These are phyloP conservation scores for Lactarius trivialis DNA, from an alignment of 768 basidiomycete species.

Conservation along the genomic window DNA sequence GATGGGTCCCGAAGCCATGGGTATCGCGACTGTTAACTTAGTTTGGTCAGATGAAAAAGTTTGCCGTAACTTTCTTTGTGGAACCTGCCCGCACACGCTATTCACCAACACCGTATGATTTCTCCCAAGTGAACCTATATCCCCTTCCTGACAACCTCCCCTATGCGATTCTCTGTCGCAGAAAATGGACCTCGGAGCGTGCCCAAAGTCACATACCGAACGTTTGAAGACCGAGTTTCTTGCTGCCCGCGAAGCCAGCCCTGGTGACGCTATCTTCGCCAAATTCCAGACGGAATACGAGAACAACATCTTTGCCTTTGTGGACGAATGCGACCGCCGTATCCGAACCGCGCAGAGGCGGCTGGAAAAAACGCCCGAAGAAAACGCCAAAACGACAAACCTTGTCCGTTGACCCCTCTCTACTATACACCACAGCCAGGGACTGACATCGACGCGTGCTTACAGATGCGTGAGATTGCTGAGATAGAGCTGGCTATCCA, in stretches of 20 bases:
- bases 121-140: neutral
- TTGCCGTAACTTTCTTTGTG: slow-evolving; percentile 95
- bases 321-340: slow-evolving; percentile 96
- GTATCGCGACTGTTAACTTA: slow-evolving; percentile 85
- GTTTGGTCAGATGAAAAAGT: slow-evolving; percentile 96
- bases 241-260: slow-evolving; percentile 66
- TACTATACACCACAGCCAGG: neutral
- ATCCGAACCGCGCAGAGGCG: slow-evolving; percentile 91
- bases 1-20: slow-evolving; percentile 99
- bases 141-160: neutral
- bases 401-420: slow-evolving; percentile 46
- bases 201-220: slow-evolving; percentile 94
- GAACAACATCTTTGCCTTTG: slow-evolving; percentile 89
- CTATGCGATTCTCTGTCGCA: slow-evolving; percentile 28
- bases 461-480: slow-evolving; percentile 96
- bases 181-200: slow-evolving; percentile 99
- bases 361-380: slow-evolving; percentile 98
- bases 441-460: neutral
- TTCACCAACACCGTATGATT: slow-evolving; percentile 92
- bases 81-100: slow-evolving; percentile 95
- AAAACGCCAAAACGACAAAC: slow-evolving; percentile 98
- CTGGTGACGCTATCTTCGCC: slow-evolving; percentile 73
- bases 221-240: slow-evolving; percentile 87
- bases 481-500: slow-evolving; percentile 99
- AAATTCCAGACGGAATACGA: slow-evolving; percentile 95